Percentiles rank a stretch among this genome's conserved stretches.
phyloP scores from a whole-genome alignment of 768 basidiomycete genomes.

The Tulasnella sp. region DNA sequence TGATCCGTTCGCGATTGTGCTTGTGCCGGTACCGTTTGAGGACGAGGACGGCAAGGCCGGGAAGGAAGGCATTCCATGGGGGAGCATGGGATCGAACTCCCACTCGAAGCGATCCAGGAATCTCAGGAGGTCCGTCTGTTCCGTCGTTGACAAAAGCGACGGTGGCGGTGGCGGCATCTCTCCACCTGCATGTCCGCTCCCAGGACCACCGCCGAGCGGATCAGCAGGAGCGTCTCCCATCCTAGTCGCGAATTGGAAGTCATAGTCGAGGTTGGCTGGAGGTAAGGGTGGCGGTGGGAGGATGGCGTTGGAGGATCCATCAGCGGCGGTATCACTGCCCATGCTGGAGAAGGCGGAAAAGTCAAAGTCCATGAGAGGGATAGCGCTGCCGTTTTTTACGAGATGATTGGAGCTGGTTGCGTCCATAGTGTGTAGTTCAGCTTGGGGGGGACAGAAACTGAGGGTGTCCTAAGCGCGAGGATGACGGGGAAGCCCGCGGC shows the following conservation, averaged over 20 bases:
- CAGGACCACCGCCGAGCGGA: background rate
- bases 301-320: background rate
- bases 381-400: too few relatives aligned
- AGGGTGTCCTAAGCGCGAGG: background rate
- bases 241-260: background rate
- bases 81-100: conserved; percentile 42
- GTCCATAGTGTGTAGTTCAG: background rate
- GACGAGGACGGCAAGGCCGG: background rate
- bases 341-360: background rate
- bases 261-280: background rate
- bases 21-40: background rate
- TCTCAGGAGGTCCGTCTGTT: conserved; percentile 66
- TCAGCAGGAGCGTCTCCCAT: background rate
- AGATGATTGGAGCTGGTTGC: too few relatives aligned
- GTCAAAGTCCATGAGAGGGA: conserved; percentile 10
- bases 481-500: background rate
- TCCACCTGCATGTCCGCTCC: background rate
- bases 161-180: background rate
- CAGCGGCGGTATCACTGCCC: background rate
- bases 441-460: background rate
- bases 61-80: conserved; percentile 19
- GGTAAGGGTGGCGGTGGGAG: background rate
- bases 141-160: conserved; percentile 57
- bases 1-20: background rate
- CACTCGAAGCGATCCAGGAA: conserved; percentile 71